A percentile compares a stretch with the other conserved stretches of the same genome.
Evolutionary conservation across 495 filamentous ascomycete genomes (phyloP).

Genomic region (Podospora sp.): DNA sequence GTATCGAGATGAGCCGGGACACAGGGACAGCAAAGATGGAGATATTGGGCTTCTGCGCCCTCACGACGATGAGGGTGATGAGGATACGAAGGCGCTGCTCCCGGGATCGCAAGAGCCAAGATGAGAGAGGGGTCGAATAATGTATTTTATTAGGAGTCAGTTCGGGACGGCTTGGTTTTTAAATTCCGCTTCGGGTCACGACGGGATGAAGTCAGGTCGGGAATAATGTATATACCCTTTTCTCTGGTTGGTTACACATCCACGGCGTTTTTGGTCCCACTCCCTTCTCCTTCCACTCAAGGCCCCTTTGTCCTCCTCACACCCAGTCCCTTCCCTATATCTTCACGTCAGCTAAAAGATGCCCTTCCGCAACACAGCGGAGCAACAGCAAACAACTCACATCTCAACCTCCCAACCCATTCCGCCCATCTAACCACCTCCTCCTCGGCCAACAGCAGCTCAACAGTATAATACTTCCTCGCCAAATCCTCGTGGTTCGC

Average conservation of each 20-base stretch:
- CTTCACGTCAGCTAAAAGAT: not conserved
- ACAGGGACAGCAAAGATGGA: constrained; percentile 12
- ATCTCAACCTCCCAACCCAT: constrained; percentile 67
- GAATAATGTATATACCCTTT: not conserved
- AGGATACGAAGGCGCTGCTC: constrained; percentile 27
- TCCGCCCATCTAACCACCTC: constrained; percentile 71
- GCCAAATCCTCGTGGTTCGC: constrained; percentile 81
- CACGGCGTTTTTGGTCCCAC: not conserved
- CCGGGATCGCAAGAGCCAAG: constrained; percentile 1
- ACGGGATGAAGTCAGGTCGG: constrained; percentile 1
- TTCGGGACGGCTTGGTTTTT: not conserved
- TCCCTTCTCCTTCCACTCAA: not conserved
- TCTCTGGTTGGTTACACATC: not conserved
- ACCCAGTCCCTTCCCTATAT: not conserved
- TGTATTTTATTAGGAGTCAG: constrained; percentile 8
- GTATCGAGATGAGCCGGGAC: constrained; percentile 8
- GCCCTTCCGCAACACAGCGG: not conserved
- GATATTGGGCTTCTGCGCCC: constrained; percentile 20
- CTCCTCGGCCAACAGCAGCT: constrained; percentile 67
- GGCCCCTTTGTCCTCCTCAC: not conserved
- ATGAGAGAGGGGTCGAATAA: not conserved
- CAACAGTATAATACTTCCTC: constrained; percentile 71
- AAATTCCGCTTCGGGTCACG: not conserved
- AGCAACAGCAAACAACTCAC: constrained; percentile 53
- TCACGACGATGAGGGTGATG: constrained; percentile 18